Conservation (phyloP, 208 protist genomes). For the Plasmodiophora brassicae region DNA sequence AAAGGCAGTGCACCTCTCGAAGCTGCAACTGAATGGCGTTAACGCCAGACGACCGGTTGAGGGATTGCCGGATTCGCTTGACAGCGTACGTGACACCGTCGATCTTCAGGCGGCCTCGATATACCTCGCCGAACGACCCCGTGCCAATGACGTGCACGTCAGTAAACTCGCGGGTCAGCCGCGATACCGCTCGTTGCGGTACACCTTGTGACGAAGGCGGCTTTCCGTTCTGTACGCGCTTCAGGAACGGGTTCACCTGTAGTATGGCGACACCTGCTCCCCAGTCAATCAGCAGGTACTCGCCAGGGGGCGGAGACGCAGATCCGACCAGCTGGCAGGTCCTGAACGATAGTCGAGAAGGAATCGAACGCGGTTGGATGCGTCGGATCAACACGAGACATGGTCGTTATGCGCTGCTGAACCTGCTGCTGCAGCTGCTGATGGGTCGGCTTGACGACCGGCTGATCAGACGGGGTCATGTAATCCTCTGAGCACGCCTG, state of each 20-base stretch:
- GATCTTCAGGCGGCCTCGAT: background rate
- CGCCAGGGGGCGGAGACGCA: background rate
- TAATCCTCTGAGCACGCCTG: conserved; percentile 3
- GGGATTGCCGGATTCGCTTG: background rate
- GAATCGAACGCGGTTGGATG: background rate
- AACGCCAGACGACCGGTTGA: background rate
- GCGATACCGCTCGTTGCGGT: background rate
- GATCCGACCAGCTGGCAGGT: background rate
- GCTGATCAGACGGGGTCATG: conserved; percentile 28
- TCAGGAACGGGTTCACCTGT: background rate
- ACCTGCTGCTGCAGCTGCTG: background rate
- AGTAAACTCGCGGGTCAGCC: background rate
- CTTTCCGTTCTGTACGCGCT: background rate
- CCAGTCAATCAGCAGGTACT: background rate
- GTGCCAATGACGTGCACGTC: background rate
- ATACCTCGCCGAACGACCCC: conserved; percentile 16
- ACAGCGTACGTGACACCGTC: background rate
- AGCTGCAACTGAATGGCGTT: background rate
- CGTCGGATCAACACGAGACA: background rate
- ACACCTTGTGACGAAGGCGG: background rate
- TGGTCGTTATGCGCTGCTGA: background rate
- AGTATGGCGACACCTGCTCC: background rate
- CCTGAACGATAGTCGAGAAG: conserved; percentile 17
- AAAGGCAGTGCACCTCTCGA: background rate
- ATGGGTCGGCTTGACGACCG: background rate